Conservation (phyloP, 495 filamentous ascomycete species). For the Mytilinidion resinicola region DNA sequence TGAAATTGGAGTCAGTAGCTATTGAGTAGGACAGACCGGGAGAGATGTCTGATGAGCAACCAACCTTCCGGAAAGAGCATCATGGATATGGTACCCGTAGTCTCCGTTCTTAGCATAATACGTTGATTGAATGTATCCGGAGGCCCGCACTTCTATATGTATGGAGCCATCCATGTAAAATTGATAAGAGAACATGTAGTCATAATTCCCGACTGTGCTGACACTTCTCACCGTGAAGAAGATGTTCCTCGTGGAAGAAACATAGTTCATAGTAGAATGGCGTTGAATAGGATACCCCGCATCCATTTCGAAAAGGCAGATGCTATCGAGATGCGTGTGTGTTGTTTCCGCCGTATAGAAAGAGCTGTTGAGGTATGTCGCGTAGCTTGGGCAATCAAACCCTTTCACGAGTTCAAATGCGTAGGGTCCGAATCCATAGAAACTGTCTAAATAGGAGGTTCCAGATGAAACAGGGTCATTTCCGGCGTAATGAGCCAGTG, state of each 20-base stretch:
- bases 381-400: constrained; percentile 16
- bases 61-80: constrained; percentile 5
- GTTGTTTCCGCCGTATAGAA: background rate
- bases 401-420: constrained; percentile 11
- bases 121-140: constrained; percentile 10
- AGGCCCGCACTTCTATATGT: constrained; percentile 11
- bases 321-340: background rate
- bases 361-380: constrained; percentile 13
- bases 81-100: constrained; percentile 16
- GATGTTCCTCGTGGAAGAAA: constrained; percentile 1
- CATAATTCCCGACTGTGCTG: constrained; percentile 19
- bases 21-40: too few species aligned
- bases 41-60: too few species aligned
- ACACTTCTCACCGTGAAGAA: constrained; percentile 5
- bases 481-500: constrained; percentile 50
- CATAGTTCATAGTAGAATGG: constrained; percentile 1
- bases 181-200: constrained; percentile 14
- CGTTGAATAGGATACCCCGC: constrained; percentile 9
- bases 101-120: constrained; percentile 9
- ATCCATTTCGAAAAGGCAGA: constrained; percentile 18
- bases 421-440: background rate
- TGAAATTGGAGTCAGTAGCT: too few species aligned
- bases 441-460: constrained; percentile 20
- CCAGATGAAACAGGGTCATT: constrained; percentile 43
- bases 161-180: constrained; percentile 15